Evolutionary conservation across 108 stramenopile species (phyloP).

Genomic region (Asterionellopsis glacialis): DNA sequence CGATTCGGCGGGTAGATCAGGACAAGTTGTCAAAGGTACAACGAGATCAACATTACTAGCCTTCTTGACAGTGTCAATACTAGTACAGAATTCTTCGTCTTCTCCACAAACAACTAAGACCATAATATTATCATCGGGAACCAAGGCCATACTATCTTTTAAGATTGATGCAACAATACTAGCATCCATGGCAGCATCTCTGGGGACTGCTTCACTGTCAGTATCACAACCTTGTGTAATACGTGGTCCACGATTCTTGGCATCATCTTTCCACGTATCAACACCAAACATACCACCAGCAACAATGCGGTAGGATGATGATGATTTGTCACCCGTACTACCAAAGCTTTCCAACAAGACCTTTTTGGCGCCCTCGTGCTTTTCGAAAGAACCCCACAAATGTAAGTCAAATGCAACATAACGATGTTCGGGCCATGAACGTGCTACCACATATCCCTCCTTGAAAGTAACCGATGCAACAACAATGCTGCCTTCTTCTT

Average conservation of each 20-base stretch:
- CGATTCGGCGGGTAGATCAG: constrained; percentile 5
- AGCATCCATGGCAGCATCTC: not conserved
- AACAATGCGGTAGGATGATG: constrained; percentile 58
- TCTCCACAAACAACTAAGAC: constrained; percentile 24
- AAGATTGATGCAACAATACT: not conserved
- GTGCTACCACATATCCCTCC: constrained; percentile 62
- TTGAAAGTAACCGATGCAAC: constrained; percentile 33
- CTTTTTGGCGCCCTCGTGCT: constrained; percentile 18
- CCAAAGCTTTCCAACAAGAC: constrained; percentile 34
- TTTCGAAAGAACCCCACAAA: constrained; percentile 43
- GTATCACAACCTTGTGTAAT: constrained; percentile 8
- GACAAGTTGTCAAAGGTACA: constrained; percentile 19
- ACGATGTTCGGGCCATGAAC: constrained; percentile 41
- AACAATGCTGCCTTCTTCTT: constrained; percentile 21
- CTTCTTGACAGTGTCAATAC: constrained; percentile 8
- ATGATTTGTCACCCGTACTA: constrained; percentile 19
- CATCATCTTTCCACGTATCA: constrained; percentile 75
- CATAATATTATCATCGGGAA: not conserved
- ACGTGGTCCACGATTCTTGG: constrained; percentile 60
- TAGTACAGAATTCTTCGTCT: constrained; percentile 7
- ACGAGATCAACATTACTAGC: constrained; percentile 16
- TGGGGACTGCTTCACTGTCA: not conserved
- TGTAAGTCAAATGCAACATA: constrained; percentile 70
- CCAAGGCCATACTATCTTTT: constrained; percentile 8
- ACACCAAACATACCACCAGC: constrained; percentile 80